Base-by-base conservation (phyloP, 2,329 filamentous ascomycete genomes). In the Ceratocystiopsis minuta region DNA sequence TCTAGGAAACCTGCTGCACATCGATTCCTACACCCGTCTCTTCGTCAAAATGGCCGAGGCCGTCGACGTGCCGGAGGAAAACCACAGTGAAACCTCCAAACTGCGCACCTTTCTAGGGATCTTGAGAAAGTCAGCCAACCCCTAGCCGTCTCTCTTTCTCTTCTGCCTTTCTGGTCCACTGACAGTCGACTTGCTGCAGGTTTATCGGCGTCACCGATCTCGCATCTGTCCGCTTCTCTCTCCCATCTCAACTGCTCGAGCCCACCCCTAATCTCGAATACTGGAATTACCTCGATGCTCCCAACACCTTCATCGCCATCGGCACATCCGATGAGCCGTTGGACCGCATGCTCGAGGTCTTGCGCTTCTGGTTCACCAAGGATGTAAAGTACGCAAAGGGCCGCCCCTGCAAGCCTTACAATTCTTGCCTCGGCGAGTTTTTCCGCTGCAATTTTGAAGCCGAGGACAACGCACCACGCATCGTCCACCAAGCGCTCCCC, bases 341-440 rank as follows among this genome's bases (percentile, higher is more conserved):
- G 43, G 88, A 90, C 52, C 85, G 90, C 51, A 95, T 95, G 83
- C 72, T 98, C 40, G 87, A 88, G 55, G 85, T 93, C 28, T 63
- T 96, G 52, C 78, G 87, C 46, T 98, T 96, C 62, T 98, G 90
- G 90, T 93, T 96, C 54, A 96, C 90, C 48, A 98, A 98, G 60
- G 90, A 98, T 60, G 60, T 98, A 60, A 98, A 98, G 73, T 98
- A 96, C 55, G 84, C 92, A 58, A 96, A 96, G 65, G 88, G 88
- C 46, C 93, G 87, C 65, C 90, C 90, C 36, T 96, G 88, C 75
- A 98, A 98, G 62, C 90, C 90, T 12, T 98, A 98, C 65, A 98
- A 98, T 62, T 95, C 87, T 38, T 87, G 86, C 33, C 64, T 98
- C 40, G 90, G 90, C 49, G 90, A 98, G 64, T 98, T 98, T 64